phyloP scores from a whole-genome alignment of 2,329 filamentous ascomycete species.

The Arthrobotrys pseudoclavata region DNA sequence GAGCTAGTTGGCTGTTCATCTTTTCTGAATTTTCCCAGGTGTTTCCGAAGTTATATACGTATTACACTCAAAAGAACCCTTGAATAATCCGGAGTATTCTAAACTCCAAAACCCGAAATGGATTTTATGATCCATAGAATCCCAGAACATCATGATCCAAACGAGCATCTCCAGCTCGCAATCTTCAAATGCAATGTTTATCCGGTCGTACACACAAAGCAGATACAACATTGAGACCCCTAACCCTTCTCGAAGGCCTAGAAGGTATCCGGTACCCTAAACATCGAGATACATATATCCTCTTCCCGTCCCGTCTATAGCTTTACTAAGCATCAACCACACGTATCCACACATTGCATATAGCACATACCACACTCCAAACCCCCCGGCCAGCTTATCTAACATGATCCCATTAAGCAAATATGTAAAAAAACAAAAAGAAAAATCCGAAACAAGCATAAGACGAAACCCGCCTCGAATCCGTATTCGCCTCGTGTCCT shows the following conservation, averaged over 20 bases:
- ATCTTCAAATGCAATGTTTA: conserved; percentile 26
- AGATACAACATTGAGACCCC: conserved; percentile 8
- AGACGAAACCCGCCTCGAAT: conserved; percentile 33
- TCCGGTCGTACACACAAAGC: conserved; percentile 9
- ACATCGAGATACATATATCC: conserved; percentile 33
- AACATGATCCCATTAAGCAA: conserved; percentile 2
- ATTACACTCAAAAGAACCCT: conserved; percentile 11
- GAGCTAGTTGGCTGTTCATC: neutral
- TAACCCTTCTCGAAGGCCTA: neutral
- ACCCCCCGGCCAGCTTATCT: conserved; percentile 16
- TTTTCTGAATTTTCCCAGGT: conserved; percentile 2
- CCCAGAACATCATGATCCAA: conserved; percentile 10
- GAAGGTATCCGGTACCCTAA: conserved; percentile 42
- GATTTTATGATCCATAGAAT: neutral
- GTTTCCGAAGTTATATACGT: conserved; percentile 3
- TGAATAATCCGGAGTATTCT: conserved; percentile 21
- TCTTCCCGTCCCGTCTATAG: conserved; percentile 31
- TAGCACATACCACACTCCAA: conserved; percentile 1
- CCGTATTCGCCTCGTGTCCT: conserved; percentile 30
- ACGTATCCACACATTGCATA: conserved; percentile 31
- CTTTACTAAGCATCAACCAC: conserved; percentile 30
- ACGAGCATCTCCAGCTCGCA: conserved; percentile 18
- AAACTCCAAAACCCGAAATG: conserved; percentile 5
- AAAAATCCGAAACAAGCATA: conserved; percentile 25
- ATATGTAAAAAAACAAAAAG: neutral